Evolutionary conservation across 495 filamentous ascomycete genomes (phyloP), one percentile per base, ranked within the genome.

Genomic region (Neurospora cerealis): DNA sequence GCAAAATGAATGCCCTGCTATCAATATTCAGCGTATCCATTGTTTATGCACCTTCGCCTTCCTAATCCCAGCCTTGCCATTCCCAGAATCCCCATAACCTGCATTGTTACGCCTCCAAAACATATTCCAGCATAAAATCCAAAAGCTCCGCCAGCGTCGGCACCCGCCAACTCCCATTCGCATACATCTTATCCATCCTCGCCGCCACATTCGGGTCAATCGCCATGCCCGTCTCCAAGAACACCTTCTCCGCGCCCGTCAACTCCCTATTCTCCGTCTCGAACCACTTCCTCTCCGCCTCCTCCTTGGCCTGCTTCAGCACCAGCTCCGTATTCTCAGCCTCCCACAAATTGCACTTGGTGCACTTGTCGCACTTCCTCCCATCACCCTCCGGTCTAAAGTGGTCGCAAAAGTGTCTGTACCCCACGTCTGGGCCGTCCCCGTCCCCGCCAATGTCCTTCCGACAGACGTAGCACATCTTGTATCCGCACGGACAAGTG

Each of bases 401-500:
- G 81, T 99, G 96, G 76, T 97, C 89, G 79, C 96, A 99, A 77
- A 97, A 99, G 81, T 99, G 96, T 36, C 88, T 83, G 78, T 99
- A 98, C 8, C 94, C 92, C 3, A 73, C 78, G 21, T 81, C 78
- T 76, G 92, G 87, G 2, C 85, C 85, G 73, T 87, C 86, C 71
- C 82, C 85, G 13, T 81, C 79, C 66, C 76, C 83, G 62, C 83
- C 84, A 70, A 89, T 87, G 77, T 89, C 86, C 76, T 87, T 87
- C 36, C 92, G 91, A 79, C 93, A 97, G 48, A 97, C 87, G 74
- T 97, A 98, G 83, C 96, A 99, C 96, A 99, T 99, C 74, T 91
- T 91, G 82, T 98, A 99, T 1, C 96, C 95, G 80, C 96, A 99
- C n/a, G 93, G 87, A 80, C 96, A 99, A n/a, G 92, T 95, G 19